Base-by-base conservation (phyloP, 2,329 filamentous ascomycete species). In the Phaeoacremonium minimum region DNA sequence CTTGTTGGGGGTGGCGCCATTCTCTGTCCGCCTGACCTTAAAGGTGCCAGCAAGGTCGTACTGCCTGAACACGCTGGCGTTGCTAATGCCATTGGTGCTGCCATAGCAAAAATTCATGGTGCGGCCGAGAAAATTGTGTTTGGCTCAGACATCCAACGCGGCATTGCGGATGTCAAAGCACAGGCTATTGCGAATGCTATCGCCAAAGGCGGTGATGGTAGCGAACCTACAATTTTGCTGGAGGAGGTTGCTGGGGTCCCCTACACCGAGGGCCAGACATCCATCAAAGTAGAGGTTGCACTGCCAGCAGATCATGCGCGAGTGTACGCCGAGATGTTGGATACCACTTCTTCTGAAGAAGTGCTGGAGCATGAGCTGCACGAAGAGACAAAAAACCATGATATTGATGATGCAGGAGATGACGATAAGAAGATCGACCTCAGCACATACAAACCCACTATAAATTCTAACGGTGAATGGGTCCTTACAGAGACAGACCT, bases 1-100 rank as follows among this genome's bases (percentile, higher is more conserved):
- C 62, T 65, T 2, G 80, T 84, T 0, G 80, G 80, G 7, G 80
- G 80, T 0, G 80, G 80, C 5, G 75, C 77, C 2, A 61, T 82
- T 8, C 66, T 83, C 29, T 71, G 73, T 0, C 57, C 61, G 5
- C 53, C 59, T 4, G 30, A 34, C 13, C 36, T 47, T 6, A 43
- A 66, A 4, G 52, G 65, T 60, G 32, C 61, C 41, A 38, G 50
- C 41, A 35, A 59, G 57, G 31, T 62, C 53, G 42, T 67, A 51
- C 38, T 59, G 52, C 41, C 44, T 5, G 52, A 55, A 33, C 65
- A 52, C 46, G 61, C 53, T 3, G 67, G 69, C 5, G 66, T 72
- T 1, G 67, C 65, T 3, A 73, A 71, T 40, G 67, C 69, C 1
- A 67, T 73, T 4, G 69, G 69, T 4, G 68, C 68, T 13, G 67